A percentile compares a stretch with the other conserved stretches of the same genome.
Evolutionary conservation across 2,329 filamentous ascomycete genomes (phyloP).

Genomic region (Aaosphaeria pasadenensis): DNA sequence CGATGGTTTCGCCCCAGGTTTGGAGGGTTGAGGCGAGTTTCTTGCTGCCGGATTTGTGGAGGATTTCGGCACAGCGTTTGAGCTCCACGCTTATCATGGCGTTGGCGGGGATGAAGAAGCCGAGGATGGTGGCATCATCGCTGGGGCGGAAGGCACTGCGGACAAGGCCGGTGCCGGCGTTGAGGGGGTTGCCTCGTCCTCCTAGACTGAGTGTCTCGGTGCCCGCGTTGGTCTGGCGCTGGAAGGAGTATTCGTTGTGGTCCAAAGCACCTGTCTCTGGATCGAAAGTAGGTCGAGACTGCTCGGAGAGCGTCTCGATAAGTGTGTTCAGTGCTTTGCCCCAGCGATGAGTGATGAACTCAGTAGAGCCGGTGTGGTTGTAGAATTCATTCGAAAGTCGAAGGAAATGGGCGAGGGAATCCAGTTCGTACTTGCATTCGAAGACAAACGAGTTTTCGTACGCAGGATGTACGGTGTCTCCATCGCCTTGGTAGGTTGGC

Average conservation of each 20-base stretch:
- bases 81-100: slow-evolving; percentile 95
- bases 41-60: slow-evolving; percentile 59
- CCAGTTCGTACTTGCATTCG: slow-evolving; percentile 98
- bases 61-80: slow-evolving; percentile 66
- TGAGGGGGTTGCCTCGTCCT: slow-evolving; percentile 89
- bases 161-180: slow-evolving; percentile 77
- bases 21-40: slow-evolving; percentile 49
- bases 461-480: slow-evolving; percentile 78
- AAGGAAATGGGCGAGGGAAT: slow-evolving; percentile 90
- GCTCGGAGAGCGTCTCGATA: slow-evolving; percentile 70
- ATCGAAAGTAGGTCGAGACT: slow-evolving; percentile 80
- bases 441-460: slow-evolving; percentile 87
- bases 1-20: slow-evolving; percentile 62
- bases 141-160: slow-evolving; percentile 91
- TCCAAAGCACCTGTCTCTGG: slow-evolving; percentile 60
- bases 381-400: slow-evolving; percentile 83
- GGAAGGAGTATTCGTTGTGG: slow-evolving; percentile 83
- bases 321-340: slow-evolving; percentile 72
- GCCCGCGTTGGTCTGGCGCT: slow-evolving; percentile 72
- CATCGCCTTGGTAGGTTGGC: slow-evolving; percentile 73
- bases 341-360: slow-evolving; percentile 79
- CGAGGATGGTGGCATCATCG: slow-evolving; percentile 90
- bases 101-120: slow-evolving; percentile 93
- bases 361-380: slow-evolving; percentile 71
- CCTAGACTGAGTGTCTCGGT: slow-evolving; percentile 85